phyloP scores from a whole-genome alignment of 2,329 filamentous ascomycete genomes.

The Colletotrichum coccodes region DNA sequence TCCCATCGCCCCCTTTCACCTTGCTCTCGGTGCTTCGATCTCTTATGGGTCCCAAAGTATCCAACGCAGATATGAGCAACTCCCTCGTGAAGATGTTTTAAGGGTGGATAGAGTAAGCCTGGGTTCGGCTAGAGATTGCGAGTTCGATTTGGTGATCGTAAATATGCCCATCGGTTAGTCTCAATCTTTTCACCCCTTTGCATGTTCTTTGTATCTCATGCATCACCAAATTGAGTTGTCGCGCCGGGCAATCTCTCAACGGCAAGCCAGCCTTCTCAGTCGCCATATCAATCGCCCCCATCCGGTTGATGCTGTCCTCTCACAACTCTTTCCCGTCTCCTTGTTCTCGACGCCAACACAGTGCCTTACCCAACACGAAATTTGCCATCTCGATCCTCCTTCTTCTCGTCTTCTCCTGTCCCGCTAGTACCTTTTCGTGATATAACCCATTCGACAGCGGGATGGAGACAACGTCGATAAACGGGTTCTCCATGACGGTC shows the following conservation, averaged over 20 bases:
- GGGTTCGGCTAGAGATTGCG: not conserved
- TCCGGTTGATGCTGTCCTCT: constrained; percentile 55
- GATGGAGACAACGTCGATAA: constrained; percentile 60
- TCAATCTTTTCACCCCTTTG: no score
- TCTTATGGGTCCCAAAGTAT: not conserved
- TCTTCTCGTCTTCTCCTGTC: constrained; percentile 38
- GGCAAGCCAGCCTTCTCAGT: constrained; percentile 48
- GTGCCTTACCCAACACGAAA: constrained; percentile 44
- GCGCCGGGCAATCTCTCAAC: constrained; percentile 33
- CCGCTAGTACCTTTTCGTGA: constrained; percentile 41
- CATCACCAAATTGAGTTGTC: not conserved
- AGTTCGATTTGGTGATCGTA: no score
- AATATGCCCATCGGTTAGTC: not conserved
- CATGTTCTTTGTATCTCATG: no score
- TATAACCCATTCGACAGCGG: constrained; percentile 55
- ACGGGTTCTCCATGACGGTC: constrained; percentile 46
- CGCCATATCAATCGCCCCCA: constrained; percentile 57
- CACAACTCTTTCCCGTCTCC: constrained; percentile 49
- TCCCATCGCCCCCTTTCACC: no score
- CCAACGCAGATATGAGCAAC: not conserved
- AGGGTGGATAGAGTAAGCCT: not conserved
- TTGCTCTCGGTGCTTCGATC: no score
- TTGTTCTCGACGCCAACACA: constrained; percentile 49
- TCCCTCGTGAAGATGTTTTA: no score
- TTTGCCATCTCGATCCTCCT: constrained; percentile 42